These are phyloP conservation scores for Hortiboletus rubellus DNA, from an alignment of 1,284 basidiomycete species.

Conservation along the genomic window DNA sequence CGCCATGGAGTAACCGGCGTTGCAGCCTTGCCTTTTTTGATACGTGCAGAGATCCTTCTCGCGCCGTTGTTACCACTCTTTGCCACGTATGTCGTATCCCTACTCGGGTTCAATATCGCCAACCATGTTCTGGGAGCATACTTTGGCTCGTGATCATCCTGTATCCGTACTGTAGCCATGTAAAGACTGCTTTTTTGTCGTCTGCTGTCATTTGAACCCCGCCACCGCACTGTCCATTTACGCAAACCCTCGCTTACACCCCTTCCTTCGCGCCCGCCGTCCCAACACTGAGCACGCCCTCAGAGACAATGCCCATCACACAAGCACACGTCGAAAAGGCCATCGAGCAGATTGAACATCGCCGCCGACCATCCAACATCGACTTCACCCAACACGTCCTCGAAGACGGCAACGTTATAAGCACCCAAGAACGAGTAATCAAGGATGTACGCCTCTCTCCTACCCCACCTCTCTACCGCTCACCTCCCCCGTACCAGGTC, in stretches of 20 bases:
- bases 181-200: conserved; percentile 5
- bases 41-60: conserved; percentile 83
- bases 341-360: conserved; percentile 72
- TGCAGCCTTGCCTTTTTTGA: conserved; percentile 83
- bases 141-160: conserved; percentile 57
- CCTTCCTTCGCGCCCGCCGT: conserved; percentile 7
- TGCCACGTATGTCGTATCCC: conserved; percentile 78
- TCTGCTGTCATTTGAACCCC: conserved; percentile 32
- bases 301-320: conserved; percentile 39
- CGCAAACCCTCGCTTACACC: conserved; percentile 7
- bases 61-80: conserved; percentile 85
- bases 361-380: conserved; percentile 63
- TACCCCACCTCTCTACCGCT: conserved; percentile 10
- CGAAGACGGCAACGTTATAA: conserved; percentile 85
- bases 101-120: conserved; percentile 89
- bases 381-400: conserved; percentile 90
- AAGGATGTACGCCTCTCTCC: conserved; percentile 63
- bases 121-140: conserved; percentile 75
- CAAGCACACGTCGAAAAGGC: conserved; percentile 67
- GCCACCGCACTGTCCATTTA: conserved; percentile 20
- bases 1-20: neutral
- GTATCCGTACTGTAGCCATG: conserved; percentile 8
- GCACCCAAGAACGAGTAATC: conserved; percentile 82
- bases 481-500: conserved; percentile 51
- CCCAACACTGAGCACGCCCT: conserved; percentile 4